Base-by-base conservation (phyloP, 257 asterid genomes). In the Buddleja alternifolia region DNA sequence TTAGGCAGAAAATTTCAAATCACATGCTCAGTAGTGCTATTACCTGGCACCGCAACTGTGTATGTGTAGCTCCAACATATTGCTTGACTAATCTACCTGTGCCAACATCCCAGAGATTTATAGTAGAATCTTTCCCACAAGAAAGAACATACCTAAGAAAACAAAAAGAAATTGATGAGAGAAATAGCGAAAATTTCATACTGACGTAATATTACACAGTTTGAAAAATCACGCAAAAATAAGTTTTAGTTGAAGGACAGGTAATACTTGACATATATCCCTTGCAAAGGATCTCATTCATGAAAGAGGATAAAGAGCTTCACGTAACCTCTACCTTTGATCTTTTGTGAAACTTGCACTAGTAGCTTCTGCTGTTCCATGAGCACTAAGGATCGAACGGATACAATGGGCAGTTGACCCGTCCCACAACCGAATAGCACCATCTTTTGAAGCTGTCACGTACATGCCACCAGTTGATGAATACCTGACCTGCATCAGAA, bases 391-490 rank as follows among this genome's bases (percentile, higher is more conserved):
- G 67, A 90, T 82, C 15, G 95, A 63, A 40, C 95, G 92, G 53
- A 73, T 87, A 16, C 97, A 90, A 70, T 73, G 83, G 58, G 95
- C 87, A 24, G 89, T 88, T 61, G 81, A 80, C 41, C 97, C 97
- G 74, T 90, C 97, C 97, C 97, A 90, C 63, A 90, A 70, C 61
- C 90, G 84, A 63, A 90, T 64, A 59, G 83, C 84, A 64, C 97
- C 94, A 74, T 90, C 94, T 80, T 90, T 88, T 47, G 95, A 90
- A 75, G 97, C 95, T n/a, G 97, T 88, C 54, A 88, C 92, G 70
- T 88, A 88, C 86, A 86, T 81, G 62, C 90, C 86, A 59, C 95
- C 95, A 29, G 86, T 84, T 15, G 82, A 72, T 10, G 97, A 86
- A 78, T 90, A 90, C 60, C 95, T 83, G 69, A 90, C 88, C 97